Percentiles rank a stretch among this genome's conserved stretches.
phyloP scores from a whole-genome alignment of 106 monocot genomes.

The Dendrobium officinale region DNA sequence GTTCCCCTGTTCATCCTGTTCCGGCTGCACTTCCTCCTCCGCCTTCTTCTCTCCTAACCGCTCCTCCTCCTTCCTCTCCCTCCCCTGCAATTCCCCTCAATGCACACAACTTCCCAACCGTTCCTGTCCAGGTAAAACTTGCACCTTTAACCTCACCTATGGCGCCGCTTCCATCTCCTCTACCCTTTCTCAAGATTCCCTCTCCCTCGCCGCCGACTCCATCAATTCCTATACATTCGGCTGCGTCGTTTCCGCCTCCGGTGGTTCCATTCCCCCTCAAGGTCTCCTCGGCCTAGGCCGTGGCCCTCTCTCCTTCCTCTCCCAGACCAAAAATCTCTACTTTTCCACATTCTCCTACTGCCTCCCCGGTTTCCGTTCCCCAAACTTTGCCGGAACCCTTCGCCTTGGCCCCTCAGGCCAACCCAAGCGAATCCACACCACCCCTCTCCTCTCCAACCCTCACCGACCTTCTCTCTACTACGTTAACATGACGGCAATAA shows the following conservation, averaged over 20 bases:
- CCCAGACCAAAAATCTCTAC: constrained; percentile 54
- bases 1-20: constrained; percentile 14
- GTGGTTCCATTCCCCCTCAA: constrained; percentile 58
- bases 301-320: constrained; percentile 57
- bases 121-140: constrained; percentile 22
- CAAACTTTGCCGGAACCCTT: constrained; percentile 94
- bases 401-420: constrained; percentile 67
- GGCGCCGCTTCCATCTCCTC: constrained; percentile 47
- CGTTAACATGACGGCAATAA: constrained; percentile 61
- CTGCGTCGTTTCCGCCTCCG: constrained; percentile 29
- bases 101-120: constrained; percentile 40
- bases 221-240: constrained; percentile 49
- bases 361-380: constrained; percentile 68
- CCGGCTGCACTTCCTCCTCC: constrained; percentile 10
- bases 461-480: constrained; percentile 80
- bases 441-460: constrained; percentile 70
- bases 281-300: constrained; percentile 88
- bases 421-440: constrained; percentile 59
- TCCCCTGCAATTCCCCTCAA: constrained; percentile 35
- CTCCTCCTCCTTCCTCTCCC: constrained; percentile 27
- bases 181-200: constrained; percentile 43
- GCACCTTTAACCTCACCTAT: constrained; percentile 71
- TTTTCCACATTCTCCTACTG: constrained; percentile 89
- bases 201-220: constrained; percentile 46
- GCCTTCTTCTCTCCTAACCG: constrained; percentile 11